Base-by-base conservation (phyloP, 2,329 filamentous ascomycete species). In the Verticillium albo-atrum region DNA sequence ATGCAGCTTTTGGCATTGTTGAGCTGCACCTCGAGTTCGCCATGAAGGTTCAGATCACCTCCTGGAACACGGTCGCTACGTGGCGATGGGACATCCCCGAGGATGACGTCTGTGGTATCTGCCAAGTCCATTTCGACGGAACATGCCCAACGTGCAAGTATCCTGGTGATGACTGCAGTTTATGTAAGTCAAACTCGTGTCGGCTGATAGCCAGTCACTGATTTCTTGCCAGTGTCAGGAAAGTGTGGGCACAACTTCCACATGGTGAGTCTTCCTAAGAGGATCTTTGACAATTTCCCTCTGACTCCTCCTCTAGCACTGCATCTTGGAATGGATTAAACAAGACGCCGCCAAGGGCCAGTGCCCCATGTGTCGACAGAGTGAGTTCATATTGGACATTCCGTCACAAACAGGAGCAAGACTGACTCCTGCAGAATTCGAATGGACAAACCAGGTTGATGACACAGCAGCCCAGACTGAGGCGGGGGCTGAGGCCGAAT, bases 81-180 rank as follows among this genome's bases (percentile, higher is more conserved):
- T 99, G 95, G 95, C 88, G 91, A 65, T 99, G 95, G 95, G 91
- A 98, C 73, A 91, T 98, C 70, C 92, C 94, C 26, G 92, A 97
- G 68, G 94, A 97, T 77, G 94, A 99, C 72, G 93, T 98, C 63
- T 99, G 95, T 69, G 95, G 95, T 68, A 99, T 99, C 77, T 99
- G 95, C 77, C 94, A 96, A 72, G 93, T 96, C 63, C 91, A 97
- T 70, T 99, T 98, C 72, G 95, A 99, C 73, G 94, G 93, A 61
- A 98, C 95, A 27, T 99, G 95, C 79, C 93, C 95, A 54, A 96
- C 92, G 58, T 99, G 95, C 87, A 97, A 96, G 82, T 98, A 92
- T 71, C 95, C 95, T 15, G 95, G 95, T 60, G 95, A 99, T 69
- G 93, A 97, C 72, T 99, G 95, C 77, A 90, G 90, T 61, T 82